These are phyloP conservation scores for Casuarina glauca DNA, from an alignment of 306 rosid species.

Conservation along the genomic window DNA sequence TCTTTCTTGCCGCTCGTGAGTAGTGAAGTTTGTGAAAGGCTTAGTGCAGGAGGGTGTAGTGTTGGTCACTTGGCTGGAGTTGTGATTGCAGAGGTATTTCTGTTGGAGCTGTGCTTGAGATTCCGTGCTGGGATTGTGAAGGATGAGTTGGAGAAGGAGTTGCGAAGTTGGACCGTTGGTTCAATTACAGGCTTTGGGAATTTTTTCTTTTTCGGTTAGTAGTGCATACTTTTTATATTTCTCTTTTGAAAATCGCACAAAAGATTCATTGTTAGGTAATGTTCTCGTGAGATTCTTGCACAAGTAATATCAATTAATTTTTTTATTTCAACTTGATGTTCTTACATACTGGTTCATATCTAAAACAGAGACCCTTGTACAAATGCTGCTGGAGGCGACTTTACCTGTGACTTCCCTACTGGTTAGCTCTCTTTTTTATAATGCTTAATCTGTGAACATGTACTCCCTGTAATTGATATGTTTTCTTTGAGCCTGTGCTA, in stretches of 20 bases:
- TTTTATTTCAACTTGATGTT: slow-evolving; percentile 21
- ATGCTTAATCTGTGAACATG: background rate
- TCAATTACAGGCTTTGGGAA: slow-evolving; percentile 64
- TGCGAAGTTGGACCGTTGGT: slow-evolving; percentile 65
- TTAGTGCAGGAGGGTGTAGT: slow-evolving; percentile 41
- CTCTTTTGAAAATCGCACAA: background rate
- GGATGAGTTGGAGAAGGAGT: slow-evolving; percentile 49
- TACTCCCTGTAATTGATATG: slow-evolving; percentile 5
- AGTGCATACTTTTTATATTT: background rate
- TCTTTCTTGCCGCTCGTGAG: slow-evolving; percentile 65
- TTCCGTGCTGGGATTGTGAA: slow-evolving; percentile 25
- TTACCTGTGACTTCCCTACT: slow-evolving; percentile 55
- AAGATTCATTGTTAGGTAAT: background rate
- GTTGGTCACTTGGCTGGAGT: slow-evolving; percentile 63
- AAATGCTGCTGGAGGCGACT: slow-evolving; percentile 53
- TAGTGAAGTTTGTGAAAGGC: slow-evolving; percentile 41
- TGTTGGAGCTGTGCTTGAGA: slow-evolving; percentile 53
- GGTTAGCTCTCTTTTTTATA: slow-evolving; percentile 46
- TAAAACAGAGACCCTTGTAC: slow-evolving; percentile 55
- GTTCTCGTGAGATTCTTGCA: too few relatives aligned
- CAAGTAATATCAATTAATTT: too few relatives aligned
- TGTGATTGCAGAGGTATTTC: slow-evolving; percentile 54
- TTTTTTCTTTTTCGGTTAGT: slow-evolving; percentile 66
- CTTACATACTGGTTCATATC: slow-evolving; percentile 30
- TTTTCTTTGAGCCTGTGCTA: background rate